A percentile compares a stretch with the other conserved stretches of the same genome.
phyloP scores from a whole-genome alignment of 257 asterid genomes.

The Nicotiana knightiana region DNA sequence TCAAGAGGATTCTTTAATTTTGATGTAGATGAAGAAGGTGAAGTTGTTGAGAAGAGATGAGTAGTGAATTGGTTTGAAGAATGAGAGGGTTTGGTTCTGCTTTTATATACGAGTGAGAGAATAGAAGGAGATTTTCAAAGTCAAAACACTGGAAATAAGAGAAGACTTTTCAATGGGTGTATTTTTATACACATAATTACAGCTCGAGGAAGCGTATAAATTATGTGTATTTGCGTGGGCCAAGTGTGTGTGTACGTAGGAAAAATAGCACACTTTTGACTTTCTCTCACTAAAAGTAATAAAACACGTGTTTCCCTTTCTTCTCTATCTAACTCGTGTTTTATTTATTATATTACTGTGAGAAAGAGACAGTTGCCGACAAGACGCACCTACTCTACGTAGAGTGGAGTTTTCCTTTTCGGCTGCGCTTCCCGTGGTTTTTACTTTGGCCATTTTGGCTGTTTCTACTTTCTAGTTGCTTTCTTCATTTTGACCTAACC shows the following conservation, averaged over 20 bases:
- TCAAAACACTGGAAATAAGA: slow-evolving; percentile 45
- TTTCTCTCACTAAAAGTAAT: slow-evolving; percentile 7
- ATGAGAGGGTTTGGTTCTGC: neutral
- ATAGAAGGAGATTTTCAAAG: slow-evolving; percentile 14
- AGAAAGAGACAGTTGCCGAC: neutral
- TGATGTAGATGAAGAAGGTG: slow-evolving; percentile 11
- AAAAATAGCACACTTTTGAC: slow-evolving; percentile 5
- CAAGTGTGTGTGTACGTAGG: neutral
- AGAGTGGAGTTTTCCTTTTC: neutral
- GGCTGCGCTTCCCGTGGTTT: neutral
- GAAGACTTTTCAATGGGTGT: slow-evolving; percentile 11
- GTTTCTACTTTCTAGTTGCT: too few relatives aligned
- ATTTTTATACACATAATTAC: too few relatives aligned
- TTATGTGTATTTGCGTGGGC: neutral
- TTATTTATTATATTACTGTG: neutral
- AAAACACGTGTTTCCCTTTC: neutral
- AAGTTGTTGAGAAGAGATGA: neutral
- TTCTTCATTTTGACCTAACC: too few relatives aligned
- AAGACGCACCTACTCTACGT: neutral
- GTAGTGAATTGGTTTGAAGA: slow-evolving; percentile 26
- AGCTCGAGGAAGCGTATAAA: neutral
- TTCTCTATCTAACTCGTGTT: slow-evolving; percentile 9
- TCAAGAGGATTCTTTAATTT: neutral
- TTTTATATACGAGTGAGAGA: neutral
- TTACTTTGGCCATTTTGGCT: too few relatives aligned